Evolutionary conservation across 306 rosid species (phyloP).

Genomic region (Boehmeria nivea): DNA sequence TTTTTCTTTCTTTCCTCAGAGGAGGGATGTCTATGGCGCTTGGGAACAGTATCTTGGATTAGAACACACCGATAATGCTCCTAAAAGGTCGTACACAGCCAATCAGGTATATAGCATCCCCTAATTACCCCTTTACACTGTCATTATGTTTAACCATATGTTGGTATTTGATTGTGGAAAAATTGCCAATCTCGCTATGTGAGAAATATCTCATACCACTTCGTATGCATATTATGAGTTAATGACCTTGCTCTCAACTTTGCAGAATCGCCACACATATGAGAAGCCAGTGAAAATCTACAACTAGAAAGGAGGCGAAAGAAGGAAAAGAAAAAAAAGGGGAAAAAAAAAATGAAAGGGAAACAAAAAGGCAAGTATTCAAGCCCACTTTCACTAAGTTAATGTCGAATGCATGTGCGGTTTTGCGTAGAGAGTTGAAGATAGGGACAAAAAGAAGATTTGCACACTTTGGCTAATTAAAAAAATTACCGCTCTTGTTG

Average conservation of each 20-base stretch:
- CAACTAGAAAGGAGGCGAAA: conserved; percentile 28
- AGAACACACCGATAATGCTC: conserved; percentile 66
- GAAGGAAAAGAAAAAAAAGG: neutral
- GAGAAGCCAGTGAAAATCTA: conserved; percentile 74
- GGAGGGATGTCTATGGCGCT: conserved; percentile 72
- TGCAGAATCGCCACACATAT: conserved; percentile 64
- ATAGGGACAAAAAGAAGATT: neutral
- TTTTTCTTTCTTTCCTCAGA: conserved; percentile 31
- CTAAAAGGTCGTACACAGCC: conserved; percentile 53
- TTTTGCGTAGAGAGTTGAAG: conserved; percentile 8
- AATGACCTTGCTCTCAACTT: conserved; percentile 11
- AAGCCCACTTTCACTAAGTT: conserved; percentile 8
- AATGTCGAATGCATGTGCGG: conserved; percentile 9
- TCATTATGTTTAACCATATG: neutral
- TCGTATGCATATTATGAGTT: neutral
- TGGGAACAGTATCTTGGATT: conserved; percentile 95
- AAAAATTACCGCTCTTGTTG: conserved; percentile 1
- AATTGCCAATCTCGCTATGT: too few species aligned
- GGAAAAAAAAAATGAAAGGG: neutral
- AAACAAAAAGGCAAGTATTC: conserved; percentile 7
- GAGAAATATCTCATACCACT: too few species aligned
- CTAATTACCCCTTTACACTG: neutral
- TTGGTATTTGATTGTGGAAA: neutral
- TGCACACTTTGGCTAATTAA: conserved; percentile 5
- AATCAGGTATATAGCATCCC: conserved; percentile 48